Conservation (phyloP, 805 yeast species). For the Wickerhamomyces chambardii region DNA sequence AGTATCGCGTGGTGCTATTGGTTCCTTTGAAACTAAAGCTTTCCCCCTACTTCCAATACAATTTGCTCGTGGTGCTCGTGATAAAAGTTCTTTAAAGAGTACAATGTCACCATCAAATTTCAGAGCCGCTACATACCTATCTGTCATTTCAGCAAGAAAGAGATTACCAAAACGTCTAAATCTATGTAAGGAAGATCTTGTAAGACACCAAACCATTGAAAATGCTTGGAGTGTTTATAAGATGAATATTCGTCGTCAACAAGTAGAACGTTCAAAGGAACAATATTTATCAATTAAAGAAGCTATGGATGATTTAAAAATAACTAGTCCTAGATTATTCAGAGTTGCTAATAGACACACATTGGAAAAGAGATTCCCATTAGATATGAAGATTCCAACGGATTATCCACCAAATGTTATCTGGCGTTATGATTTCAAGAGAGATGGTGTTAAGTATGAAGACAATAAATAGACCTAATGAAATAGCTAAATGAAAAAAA, state of each 20-base stretch:
- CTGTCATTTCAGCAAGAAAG: conserved; percentile 79
- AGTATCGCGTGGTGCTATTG: background rate
- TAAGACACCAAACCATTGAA: conserved; percentile 76
- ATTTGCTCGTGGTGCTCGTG: conserved; percentile 41
- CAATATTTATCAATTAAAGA: conserved; percentile 60
- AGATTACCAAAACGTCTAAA: conserved; percentile 81
- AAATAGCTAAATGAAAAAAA: too few species aligned
- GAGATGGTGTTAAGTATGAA: too few species aligned
- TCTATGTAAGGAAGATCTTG: conserved; percentile 68
- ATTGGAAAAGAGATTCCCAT: conserved; percentile 55
- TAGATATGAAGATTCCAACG: conserved; percentile 82
- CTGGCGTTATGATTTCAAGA: conserved; percentile 57
- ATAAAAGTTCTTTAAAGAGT: conserved; percentile 21
- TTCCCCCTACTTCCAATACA: background rate
- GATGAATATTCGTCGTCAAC: conserved; percentile 36
- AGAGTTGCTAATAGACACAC: conserved; percentile 53
- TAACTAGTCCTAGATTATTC: conserved; percentile 43
- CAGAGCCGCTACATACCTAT: conserved; percentile 44
- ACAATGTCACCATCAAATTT: conserved; percentile 36
- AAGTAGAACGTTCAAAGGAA: conserved; percentile 32
- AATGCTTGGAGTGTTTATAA: conserved; percentile 72
- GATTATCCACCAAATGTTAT: conserved; percentile 77
- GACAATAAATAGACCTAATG: background rate
- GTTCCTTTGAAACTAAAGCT: background rate
- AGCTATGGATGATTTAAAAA: conserved; percentile 67